Evolutionary conservation across 2,329 filamentous ascomycete genomes (phyloP), one percentile per base, ranked within the genome.

Genomic region (Talaromyces sp.): DNA sequence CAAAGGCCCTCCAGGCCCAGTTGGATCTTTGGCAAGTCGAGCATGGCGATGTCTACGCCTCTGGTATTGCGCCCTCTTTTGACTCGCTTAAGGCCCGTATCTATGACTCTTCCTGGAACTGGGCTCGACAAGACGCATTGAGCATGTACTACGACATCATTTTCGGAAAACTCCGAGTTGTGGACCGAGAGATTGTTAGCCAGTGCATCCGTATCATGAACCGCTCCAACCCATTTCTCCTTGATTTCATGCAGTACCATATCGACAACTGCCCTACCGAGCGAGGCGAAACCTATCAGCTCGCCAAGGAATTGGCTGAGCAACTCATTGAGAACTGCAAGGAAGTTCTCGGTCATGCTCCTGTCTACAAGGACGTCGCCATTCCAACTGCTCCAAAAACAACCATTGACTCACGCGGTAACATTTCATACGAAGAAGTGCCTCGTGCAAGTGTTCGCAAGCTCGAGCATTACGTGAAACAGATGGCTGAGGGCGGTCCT

Each of bases 131-230:
- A 77, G 95, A 99, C 78, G 95, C 94, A 33, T 87, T 99, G 62
- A 95, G 86, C 82, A 99, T 99, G 94, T 99, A 95, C 83, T 99
- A 93, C 81, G 95, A 99, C 75, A 96, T 99, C 75, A 97, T 99
- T 75, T 99, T 99, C 73, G 95, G 95, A 65, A 88, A 95, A 67
- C 87, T 99, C 62, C 88, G 95, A 82, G 92, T 89, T 59, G 91
- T 99, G 47, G 95, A 99, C 74, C 91, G 95, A 68, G 95, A 99
- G 79, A 99, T 98, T 72, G 95, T 99, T 76, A 97, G 93, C 80
- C 93, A 93, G 77, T 99, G 95, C 81, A 98, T 99, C 74, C 91
- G 92, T 70, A 95, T 99, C 81, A 99, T 99, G 95, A 99, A 97
- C 83, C 91, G 95, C 68, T 97, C 95, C 39, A 99, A 98, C 77